Percentiles rank a stretch among this genome's conserved stretches.
phyloP scores from a whole-genome alignment of 768 basidiomycete genomes.

The Pleurotus djamor region DNA sequence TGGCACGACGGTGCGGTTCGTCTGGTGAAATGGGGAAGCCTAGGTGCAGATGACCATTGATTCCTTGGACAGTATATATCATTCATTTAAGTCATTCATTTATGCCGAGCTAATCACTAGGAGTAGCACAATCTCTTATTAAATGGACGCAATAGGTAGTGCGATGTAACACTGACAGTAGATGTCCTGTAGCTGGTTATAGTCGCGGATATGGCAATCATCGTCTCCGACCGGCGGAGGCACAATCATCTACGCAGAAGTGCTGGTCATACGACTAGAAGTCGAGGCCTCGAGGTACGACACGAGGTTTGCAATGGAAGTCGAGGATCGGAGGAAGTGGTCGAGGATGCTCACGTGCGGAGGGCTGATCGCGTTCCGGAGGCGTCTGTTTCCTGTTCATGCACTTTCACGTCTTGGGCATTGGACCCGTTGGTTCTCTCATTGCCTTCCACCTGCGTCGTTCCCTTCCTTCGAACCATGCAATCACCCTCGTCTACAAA shows the following conservation, averaged over 20 bases:
- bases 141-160: conserved; percentile 6
- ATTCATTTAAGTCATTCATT: neutral
- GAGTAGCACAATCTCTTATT: neutral
- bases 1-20: conserved; percentile 59
- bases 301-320: too few species aligned
- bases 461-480: conserved; percentile 44
- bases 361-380: too few species aligned
- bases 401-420: conserved; percentile 75
- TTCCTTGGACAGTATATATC: neutral
- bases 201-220: neutral
- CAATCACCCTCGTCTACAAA: conserved; percentile 73
- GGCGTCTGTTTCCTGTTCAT: conserved; percentile 29
- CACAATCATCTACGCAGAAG: too few species aligned
- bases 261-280: too few species aligned
- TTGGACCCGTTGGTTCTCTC: conserved; percentile 83
- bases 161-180: neutral
- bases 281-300: too few species aligned
- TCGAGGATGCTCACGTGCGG: too few species aligned
- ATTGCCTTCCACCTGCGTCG: conserved; percentile 77
- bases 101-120: neutral
- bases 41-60: conserved; percentile 55
- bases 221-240: too few species aligned
- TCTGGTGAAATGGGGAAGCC: conserved; percentile 57
- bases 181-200: neutral
- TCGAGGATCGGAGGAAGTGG: too few species aligned